phyloP scores from a whole-genome alignment of 306 rosid genomes.

The Casuarina equisetifolia region DNA sequence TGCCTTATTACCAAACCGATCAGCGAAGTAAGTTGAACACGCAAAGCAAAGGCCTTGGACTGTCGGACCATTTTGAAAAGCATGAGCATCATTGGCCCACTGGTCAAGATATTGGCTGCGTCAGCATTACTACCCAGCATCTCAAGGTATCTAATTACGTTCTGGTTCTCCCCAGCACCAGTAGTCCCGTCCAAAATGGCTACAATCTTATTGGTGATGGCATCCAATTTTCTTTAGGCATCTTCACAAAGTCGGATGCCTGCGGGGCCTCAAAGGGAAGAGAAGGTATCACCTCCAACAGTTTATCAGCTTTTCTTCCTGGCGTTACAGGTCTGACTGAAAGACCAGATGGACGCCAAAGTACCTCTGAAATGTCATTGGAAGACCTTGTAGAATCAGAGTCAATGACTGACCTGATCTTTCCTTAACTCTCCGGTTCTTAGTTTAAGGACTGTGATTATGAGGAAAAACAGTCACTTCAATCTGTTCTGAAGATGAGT shows the following conservation, averaged over 20 bases:
- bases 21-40: constrained; percentile 91
- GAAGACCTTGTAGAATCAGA: constrained; percentile 59
- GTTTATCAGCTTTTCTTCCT: constrained; percentile 81
- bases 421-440: constrained; percentile 69
- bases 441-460: constrained; percentile 67
- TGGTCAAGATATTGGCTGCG: constrained; percentile 92
- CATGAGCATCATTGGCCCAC: constrained; percentile 91
- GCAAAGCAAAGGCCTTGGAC: constrained; percentile 78
- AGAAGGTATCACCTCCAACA: constrained; percentile 60
- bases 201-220: constrained; percentile 54
- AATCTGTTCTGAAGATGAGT: constrained; percentile 56
- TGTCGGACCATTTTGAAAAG: constrained; percentile 85
- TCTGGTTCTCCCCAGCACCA: constrained; percentile 84
- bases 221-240: constrained; percentile 77
- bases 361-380: constrained; percentile 56
- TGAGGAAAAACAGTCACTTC: constrained; percentile 63
- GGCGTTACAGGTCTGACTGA: constrained; percentile 99
- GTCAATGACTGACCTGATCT: constrained; percentile 63
- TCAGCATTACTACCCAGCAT: constrained; percentile 86
- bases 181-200: constrained; percentile 69
- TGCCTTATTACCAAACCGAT: constrained; percentile 91
- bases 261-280: constrained; percentile 89
- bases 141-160: constrained; percentile 85
- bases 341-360: constrained; percentile 95
- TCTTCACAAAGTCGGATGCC: constrained; percentile 77